Evolutionary conservation across 1,139 yeast genomes (phyloP), one percentile per base, ranked within the genome.

Genomic region (Yamadazyma triangularis): DNA sequence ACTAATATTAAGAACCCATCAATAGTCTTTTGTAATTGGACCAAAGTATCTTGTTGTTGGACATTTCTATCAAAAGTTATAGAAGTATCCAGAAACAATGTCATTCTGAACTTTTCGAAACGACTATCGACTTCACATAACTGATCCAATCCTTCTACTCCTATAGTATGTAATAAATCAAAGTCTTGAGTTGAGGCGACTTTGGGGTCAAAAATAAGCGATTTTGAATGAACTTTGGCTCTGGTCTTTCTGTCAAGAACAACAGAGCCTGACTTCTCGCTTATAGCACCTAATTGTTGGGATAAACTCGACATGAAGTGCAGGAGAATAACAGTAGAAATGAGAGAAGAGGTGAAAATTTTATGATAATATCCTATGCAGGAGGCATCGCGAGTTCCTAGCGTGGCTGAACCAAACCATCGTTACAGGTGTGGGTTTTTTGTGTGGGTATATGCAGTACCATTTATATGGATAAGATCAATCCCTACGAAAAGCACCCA

Each of bases 171-270:
- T 39, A 91, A 78, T 32, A 81, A 70, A 49, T 88, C 96, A 51
- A 77, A 88, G 55, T 93, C 98, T 62, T 93, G 98, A 23, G 89
- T 74, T 8, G 95, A 85, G 15, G 99, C 98, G 36, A 77, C 79
- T 50, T 82, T 79, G 8, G 96, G 73, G 31, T 87, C 95, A 56
- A 83, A 89, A 25, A 91, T 74, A 46, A 91, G 73, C 29, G 98
- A 91, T 27, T 86, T 79, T 15, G 95, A 79, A 51, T 91, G 98
- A 41, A 88, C 63, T 58, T 83, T 85, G 40, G 89, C 85, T 54
- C 96, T 72, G 45, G 78, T 71, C 59, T 87, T 87, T 56, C 96
- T 77, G 52, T 89, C 96, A 39, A 87, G 70, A 5, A 93, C 89
- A 38, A 83, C 76, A 25, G 93, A 78, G 34, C 79, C 79, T 41